These are phyloP conservation scores for Hsuehochloa calcarea DNA, from an alignment of 176 grass and related monocot genomes.

Conservation along the genomic window DNA sequence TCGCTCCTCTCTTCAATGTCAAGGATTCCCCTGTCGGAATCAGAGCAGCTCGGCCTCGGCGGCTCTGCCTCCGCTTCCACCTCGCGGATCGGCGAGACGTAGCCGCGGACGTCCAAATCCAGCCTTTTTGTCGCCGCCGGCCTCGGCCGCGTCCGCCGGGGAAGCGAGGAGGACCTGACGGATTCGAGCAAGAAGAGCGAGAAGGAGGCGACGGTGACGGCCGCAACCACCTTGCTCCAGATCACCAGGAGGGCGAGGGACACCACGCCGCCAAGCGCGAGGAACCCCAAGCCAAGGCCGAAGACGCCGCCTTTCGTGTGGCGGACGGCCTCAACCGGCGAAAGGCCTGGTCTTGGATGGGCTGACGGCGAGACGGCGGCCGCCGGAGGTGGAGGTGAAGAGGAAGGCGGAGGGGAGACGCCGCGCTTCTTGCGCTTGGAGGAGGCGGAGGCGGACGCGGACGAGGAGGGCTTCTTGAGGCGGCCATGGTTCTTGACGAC, in stretches of 20 bases:
- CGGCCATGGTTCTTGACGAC: conserved; percentile 87
- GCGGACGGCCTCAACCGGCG: background rate
- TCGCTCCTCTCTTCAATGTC: conserved; percentile 24
- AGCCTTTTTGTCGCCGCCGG: conserved; percentile 11
- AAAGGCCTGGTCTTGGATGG: background rate
- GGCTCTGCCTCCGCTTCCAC: conserved; percentile 43
- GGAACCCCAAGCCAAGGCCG: conserved; percentile 44
- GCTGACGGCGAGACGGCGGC: background rate
- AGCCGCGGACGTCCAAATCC: conserved; percentile 36
- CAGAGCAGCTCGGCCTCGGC: conserved; percentile 24
- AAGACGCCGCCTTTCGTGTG: background rate
- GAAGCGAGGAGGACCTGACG: conserved; percentile 19
- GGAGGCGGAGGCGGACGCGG: background rate
- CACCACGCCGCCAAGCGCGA: conserved; percentile 48
- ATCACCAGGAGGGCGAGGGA: conserved; percentile 67
- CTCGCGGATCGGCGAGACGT: conserved; percentile 77
- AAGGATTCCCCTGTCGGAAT: conserved; percentile 23
- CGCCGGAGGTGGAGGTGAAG: background rate
- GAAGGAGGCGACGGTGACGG: conserved; percentile 53
- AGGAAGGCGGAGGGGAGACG: background rate
- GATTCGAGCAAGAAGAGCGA: conserved; percentile 65
- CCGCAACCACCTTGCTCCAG: conserved; percentile 69
- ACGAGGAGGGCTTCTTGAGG: conserved; percentile 52
- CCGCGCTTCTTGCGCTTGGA: conserved; percentile 46
- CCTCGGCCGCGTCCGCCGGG: background rate